Percentiles rank a stretch among this genome's conserved stretches.
These are phyloP conservation scores for Rhizophagus clarus DNA, from an alignment of 192 early-diverging fungal genomes.

Conservation along the genomic window DNA sequence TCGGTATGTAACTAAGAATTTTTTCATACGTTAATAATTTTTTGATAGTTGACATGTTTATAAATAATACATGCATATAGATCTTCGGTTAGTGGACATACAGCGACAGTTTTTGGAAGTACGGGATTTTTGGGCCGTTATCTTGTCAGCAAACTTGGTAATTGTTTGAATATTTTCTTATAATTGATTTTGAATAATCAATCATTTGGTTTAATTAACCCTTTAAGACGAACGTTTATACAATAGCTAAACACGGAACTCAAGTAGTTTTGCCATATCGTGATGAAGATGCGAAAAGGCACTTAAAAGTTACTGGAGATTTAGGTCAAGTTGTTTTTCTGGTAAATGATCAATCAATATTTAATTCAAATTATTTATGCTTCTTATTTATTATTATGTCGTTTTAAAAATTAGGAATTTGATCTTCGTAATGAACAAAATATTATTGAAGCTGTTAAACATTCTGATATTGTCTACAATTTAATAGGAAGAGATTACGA, in stretches of 20 bases:
- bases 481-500: conserved; percentile 89
- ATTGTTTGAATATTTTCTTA: background rate
- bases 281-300: conserved; percentile 80
- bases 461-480: conserved; percentile 96
- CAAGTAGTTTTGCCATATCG: conserved; percentile 91
- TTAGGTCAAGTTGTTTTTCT: conserved; percentile 90
- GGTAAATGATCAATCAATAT: conserved; percentile 39
- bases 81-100: conserved; percentile 82
- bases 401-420: conserved; percentile 63
- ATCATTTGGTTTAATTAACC: background rate
- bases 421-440: conserved; percentile 85
- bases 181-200: background rate
- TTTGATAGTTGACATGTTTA: background rate
- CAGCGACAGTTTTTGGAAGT: conserved; percentile 93
- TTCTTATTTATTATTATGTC: background rate
- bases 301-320: conserved; percentile 92
- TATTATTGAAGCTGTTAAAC: conserved; percentile 81
- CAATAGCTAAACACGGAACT: conserved; percentile 79
- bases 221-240: background rate
- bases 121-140: conserved; percentile 96
- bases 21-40: background rate
- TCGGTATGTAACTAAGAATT: conserved; percentile 45
- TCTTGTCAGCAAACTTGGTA: conserved; percentile 88
- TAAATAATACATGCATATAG: conserved; percentile 38
- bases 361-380: background rate